phyloP scores from a whole-genome alignment of 208 protist species.

The Endotrypanum monterogeii region DNA sequence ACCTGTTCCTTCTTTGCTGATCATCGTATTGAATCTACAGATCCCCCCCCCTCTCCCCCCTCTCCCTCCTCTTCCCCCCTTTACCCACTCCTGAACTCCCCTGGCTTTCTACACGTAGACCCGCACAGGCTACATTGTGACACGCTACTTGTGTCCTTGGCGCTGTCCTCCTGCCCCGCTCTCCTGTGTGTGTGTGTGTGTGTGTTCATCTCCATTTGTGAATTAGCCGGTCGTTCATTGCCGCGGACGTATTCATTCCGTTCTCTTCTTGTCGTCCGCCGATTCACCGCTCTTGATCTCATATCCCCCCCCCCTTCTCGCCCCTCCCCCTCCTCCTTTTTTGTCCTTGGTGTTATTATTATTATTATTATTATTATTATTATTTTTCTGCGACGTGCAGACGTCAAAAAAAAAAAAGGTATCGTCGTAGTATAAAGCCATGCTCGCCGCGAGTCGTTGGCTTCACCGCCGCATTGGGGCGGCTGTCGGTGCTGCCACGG shows the following conservation, averaged over 20 bases:
- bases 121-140: not conserved
- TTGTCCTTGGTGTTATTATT: too few relatives aligned
- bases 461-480: constrained; percentile 8
- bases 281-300: not conserved
- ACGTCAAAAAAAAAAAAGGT: not conserved
- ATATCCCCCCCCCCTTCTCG: not conserved
- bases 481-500: not conserved
- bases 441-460: constrained; percentile 19
- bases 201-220: not conserved
- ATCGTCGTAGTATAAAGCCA: not conserved
- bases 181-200: not conserved
- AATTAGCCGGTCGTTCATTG: not conserved
- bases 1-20: not conserved
- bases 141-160: not conserved
- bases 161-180: not conserved
- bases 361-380: too few relatives aligned
- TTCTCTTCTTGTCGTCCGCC: not conserved
- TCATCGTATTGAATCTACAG: too few relatives aligned
- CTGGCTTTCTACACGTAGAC: not conserved
- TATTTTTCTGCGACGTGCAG: not conserved
- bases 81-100: not conserved
- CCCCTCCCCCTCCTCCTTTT: not conserved
- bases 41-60: not conserved
- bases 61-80: not conserved
- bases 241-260: not conserved